Evolutionary conservation across 352 stramenopile genomes (phyloP).

Genomic region (Phytophthora syringae): DNA sequence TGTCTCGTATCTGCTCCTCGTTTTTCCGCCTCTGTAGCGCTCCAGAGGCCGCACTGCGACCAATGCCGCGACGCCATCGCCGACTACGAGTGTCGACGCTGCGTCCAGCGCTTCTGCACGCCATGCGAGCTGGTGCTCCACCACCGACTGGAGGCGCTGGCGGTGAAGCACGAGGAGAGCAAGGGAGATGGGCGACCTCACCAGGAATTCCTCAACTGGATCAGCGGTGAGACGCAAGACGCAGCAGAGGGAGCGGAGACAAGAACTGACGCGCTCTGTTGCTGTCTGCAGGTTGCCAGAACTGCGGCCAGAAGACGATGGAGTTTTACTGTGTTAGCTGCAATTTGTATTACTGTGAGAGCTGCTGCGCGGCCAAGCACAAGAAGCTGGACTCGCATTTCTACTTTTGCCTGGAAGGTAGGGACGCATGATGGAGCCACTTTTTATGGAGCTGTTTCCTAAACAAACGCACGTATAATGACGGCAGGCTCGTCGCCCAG

Average conservation of each 20-base stretch:
- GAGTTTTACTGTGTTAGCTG: slow-evolving; percentile 71
- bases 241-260: not conserved
- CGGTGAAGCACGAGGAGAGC: slow-evolving; percentile 45
- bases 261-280: slow-evolving; percentile 8
- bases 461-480: not conserved
- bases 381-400: slow-evolving; percentile 43
- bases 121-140: slow-evolving; percentile 56
- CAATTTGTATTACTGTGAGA: slow-evolving; percentile 61
- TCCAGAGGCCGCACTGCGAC: slow-evolving; percentile 52
- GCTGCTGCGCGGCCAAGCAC: slow-evolving; percentile 55
- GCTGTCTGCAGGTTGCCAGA: slow-evolving; percentile 52
- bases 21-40: slow-evolving; percentile 31
- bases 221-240: slow-evolving; percentile 42
- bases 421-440: not conserved
- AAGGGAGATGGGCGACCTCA: slow-evolving; percentile 58
- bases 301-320: slow-evolving; percentile 44
- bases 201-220: slow-evolving; percentile 47
- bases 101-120: slow-evolving; percentile 50
- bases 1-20: not conserved
- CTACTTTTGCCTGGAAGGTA: slow-evolving; percentile 71
- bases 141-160: slow-evolving; percentile 34
- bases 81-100: slow-evolving; percentile 52
- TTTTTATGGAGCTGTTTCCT: not conserved
- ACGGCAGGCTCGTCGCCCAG: slow-evolving; percentile 40
- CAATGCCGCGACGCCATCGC: slow-evolving; percentile 47